These are phyloP conservation scores for Tetraselmis chui DNA, from an alignment of 139 green algal species.

Conservation along the genomic window DNA sequence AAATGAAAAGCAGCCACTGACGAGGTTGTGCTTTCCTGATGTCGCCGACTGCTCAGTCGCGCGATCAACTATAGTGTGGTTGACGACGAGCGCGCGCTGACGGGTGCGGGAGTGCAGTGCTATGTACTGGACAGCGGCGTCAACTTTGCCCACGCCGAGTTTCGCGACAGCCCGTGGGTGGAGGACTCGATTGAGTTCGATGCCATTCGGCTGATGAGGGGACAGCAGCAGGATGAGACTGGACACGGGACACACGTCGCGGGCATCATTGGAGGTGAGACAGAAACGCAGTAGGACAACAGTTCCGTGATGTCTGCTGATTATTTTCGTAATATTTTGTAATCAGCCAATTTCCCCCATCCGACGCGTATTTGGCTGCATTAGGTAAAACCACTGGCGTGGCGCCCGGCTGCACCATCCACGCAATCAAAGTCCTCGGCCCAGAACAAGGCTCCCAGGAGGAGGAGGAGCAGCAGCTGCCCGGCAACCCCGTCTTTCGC, in stretches of 20 bases:
- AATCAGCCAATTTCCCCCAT: background rate
- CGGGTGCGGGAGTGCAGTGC: slow-evolving; percentile 9
- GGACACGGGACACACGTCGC: background rate
- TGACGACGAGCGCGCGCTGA: background rate
- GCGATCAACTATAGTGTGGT: background rate
- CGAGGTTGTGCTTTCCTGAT: no score
- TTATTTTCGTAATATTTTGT: background rate
- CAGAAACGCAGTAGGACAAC: background rate
- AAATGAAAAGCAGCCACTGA: no score
- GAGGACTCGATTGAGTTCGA: background rate
- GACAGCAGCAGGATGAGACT: background rate
- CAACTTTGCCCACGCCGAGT: slow-evolving; percentile 7
- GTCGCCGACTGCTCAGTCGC: background rate
- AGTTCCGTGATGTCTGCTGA: background rate
- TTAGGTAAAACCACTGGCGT: background rate
- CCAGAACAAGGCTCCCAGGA: no score
- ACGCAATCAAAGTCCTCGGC: background rate
- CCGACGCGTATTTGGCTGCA: background rate
- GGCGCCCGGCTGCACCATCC: background rate
- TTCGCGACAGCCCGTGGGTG: slow-evolving; percentile 2
- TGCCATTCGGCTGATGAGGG: background rate
- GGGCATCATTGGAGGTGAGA: background rate
- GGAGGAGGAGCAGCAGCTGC: background rate
- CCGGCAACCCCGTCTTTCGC: background rate
- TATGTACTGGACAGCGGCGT: slow-evolving; percentile 16